Percentiles rank a stretch among this genome's conserved stretches.
phyloP scores from a whole-genome alignment of 176 grass and related monocot genomes.

The Oryza glaberrima region DNA sequence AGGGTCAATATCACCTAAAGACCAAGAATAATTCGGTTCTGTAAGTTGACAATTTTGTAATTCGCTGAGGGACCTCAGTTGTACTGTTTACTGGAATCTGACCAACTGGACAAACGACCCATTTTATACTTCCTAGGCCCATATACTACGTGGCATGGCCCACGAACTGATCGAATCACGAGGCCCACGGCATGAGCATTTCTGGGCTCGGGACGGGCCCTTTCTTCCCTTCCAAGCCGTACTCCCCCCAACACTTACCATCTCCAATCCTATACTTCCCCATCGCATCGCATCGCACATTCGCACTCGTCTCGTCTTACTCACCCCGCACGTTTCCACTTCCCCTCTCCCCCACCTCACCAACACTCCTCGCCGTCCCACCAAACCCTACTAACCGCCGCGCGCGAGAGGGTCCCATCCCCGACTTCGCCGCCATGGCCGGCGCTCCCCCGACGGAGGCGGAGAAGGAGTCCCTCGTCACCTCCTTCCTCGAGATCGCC shows the following conservation, averaged over 20 bases:
- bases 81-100: no score
- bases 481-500: constrained; percentile 94
- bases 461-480: constrained; percentile 68
- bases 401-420: not conserved
- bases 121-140: no score
- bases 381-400: constrained; percentile 42
- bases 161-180: not conserved
- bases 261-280: no score
- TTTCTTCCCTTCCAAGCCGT: constrained; percentile 27
- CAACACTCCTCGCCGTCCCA: constrained; percentile 21
- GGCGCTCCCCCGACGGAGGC: constrained; percentile 39
- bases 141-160: not conserved
- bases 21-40: no score
- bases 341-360: not conserved
- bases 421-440: constrained; percentile 46
- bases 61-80: no score
- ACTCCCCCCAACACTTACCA: not conserved
- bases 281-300: no score
- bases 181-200: not conserved
- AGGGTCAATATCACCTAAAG: no score
- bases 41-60: no score
- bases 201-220: not conserved
- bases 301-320: not conserved
- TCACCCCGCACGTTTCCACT: constrained; percentile 38
- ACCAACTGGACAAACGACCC: no score